These are phyloP conservation scores for Lenzites betulinus DNA, from an alignment of 768 basidiomycete genomes.

Conservation along the genomic window DNA sequence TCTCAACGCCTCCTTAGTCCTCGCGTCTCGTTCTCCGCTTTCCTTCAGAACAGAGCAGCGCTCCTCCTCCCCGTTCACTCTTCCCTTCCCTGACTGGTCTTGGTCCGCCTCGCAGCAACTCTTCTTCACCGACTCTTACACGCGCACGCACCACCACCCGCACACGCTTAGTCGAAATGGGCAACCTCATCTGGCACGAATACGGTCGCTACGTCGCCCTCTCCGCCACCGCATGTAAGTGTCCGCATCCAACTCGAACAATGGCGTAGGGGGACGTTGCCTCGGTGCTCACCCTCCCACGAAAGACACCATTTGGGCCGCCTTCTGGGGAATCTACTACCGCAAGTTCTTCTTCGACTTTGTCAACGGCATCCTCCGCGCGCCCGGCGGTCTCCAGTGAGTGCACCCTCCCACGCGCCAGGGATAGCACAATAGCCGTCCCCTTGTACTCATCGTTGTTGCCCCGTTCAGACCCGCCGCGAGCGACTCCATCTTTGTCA, in stretches of 20 bases:
- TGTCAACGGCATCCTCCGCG: conserved; percentile 74
- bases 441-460: conserved; percentile 7
- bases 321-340: conserved; percentile 78
- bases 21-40: conserved; percentile 32
- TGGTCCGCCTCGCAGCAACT: conserved; percentile 22
- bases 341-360: conserved; percentile 99
- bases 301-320: conserved; percentile 77
- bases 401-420: conserved; percentile 33
- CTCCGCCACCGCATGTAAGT: conserved; percentile 74
- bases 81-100: conserved; percentile 12
- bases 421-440: background rate
- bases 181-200: conserved; percentile 81
- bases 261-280: conserved; percentile 2
- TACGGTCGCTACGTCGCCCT: conserved; percentile 70
- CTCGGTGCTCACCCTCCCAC: conserved; percentile 16
- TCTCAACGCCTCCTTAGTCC: conserved; percentile 34
- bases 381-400: conserved; percentile 80
- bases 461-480: conserved; percentile 53
- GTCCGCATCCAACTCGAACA: background rate
- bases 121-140: background rate
- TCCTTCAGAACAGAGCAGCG: conserved; percentile 24
- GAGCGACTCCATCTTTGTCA: conserved; percentile 62
- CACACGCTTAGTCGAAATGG: conserved; percentile 49
- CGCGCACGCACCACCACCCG: too few species aligned
- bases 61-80: conserved; percentile 18